Percentiles rank a stretch among this genome's conserved stretches.
Evolutionary conservation across 345 rosid genomes (phyloP).

Genomic region (Carallia brachiata): DNA sequence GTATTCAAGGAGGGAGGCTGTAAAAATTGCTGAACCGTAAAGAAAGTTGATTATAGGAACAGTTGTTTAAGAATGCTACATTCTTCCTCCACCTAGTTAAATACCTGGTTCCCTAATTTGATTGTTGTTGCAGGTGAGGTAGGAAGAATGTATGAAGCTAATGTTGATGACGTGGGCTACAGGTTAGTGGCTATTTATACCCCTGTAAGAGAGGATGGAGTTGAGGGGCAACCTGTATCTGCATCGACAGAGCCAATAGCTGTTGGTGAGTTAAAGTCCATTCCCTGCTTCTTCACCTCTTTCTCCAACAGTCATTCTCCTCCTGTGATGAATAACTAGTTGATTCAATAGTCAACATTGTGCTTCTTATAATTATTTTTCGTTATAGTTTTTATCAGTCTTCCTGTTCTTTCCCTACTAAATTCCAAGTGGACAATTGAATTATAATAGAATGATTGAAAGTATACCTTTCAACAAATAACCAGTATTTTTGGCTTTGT

Average conservation of each 20-base stretch:
- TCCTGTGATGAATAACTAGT: not conserved
- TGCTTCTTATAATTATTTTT: too few relatives aligned
- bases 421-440: too few relatives aligned
- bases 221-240: constrained; percentile 93
- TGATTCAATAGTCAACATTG: too few relatives aligned
- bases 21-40: too few relatives aligned
- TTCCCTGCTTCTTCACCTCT: not conserved
- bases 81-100: not conserved
- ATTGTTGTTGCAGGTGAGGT: constrained; percentile 70
- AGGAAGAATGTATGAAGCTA: constrained; percentile 91
- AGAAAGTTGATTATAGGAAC: too few relatives aligned
- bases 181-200: constrained; percentile 86
- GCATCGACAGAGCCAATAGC: constrained; percentile 92
- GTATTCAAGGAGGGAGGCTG: too few relatives aligned
- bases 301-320: not conserved
- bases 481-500: too few relatives aligned
- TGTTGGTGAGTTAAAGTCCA: constrained; percentile 56
- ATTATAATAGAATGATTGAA: too few relatives aligned
- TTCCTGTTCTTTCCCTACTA: too few relatives aligned
- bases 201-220: constrained; percentile 87
- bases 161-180: constrained; percentile 99
- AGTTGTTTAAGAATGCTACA: too few relatives aligned
- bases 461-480: too few relatives aligned
- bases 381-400: too few relatives aligned
- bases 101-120: constrained; percentile 13